These are phyloP conservation scores for Taphrina communis DNA, from an alignment of 1,139 yeast species.

Conservation along the genomic window DNA sequence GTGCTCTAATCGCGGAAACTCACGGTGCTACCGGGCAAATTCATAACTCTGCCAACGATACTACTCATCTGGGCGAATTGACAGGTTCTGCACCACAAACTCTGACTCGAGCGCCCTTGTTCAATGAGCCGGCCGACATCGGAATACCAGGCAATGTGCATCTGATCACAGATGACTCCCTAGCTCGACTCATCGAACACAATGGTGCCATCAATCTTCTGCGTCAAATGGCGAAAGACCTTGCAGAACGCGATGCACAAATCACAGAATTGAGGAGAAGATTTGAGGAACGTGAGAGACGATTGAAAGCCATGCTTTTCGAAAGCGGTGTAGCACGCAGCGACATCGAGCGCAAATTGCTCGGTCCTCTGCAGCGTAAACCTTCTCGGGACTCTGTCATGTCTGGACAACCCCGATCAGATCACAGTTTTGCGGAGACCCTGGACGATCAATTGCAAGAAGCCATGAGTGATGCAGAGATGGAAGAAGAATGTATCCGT, in stretches of 20 bases:
- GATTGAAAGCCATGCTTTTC: conserved; percentile 55
- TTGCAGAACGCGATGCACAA: conserved; percentile 60
- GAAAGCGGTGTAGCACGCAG: conserved; percentile 55
- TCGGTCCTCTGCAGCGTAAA: conserved; percentile 4
- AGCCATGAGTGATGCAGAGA: conserved; percentile 45
- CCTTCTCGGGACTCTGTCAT: conserved; percentile 21
- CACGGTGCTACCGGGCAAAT: background rate
- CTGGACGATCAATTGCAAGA: conserved; percentile 40
- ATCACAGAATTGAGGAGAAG: conserved; percentile 55
- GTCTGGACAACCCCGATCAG: conserved; percentile 24
- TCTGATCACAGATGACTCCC: conserved; percentile 51
- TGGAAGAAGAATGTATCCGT: background rate
- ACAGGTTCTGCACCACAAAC: background rate
- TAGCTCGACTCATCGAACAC: conserved; percentile 54
- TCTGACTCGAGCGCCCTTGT: conserved; percentile 13
- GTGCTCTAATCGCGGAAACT: background rate
- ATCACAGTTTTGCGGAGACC: conserved; percentile 15
- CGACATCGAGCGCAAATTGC: conserved; percentile 40
- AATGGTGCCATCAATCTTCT: conserved; percentile 57
- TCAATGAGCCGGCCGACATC: conserved; percentile 22
- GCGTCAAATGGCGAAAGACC: conserved; percentile 59
- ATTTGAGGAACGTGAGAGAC: conserved; percentile 57
- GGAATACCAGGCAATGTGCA: conserved; percentile 53
- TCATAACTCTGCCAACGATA: background rate
- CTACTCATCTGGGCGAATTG: background rate